These are phyloP conservation scores for Colletotrichum shisoi DNA, from an alignment of 2,329 filamentous ascomycete species.

Conservation along the genomic window DNA sequence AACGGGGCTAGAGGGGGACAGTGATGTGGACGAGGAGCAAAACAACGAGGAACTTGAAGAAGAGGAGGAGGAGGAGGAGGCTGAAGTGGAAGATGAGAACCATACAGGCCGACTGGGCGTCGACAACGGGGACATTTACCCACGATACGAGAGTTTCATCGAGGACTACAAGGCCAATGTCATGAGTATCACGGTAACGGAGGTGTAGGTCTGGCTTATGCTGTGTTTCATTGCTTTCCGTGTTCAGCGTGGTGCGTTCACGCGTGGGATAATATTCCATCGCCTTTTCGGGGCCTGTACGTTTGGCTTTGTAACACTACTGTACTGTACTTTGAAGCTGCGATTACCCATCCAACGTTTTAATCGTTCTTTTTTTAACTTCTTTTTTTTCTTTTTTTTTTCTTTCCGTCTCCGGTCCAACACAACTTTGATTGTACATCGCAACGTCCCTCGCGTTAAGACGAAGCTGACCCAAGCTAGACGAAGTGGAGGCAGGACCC, in stretches of 20 bases:
- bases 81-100: constrained; percentile 3
- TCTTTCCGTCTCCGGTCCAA: no score
- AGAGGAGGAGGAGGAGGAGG: constrained; percentile 10
- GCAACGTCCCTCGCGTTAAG: no score
- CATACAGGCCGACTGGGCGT: constrained; percentile 2
- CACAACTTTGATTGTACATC: neutral
- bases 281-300: neutral
- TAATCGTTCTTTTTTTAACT: no score
- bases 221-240: neutral
- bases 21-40: constrained; percentile 1
- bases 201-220: constrained; percentile 11
- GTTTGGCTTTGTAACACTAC: neutral
- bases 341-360: constrained; percentile 1
- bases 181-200: constrained; percentile 26
- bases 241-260: neutral
- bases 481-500: neutral
- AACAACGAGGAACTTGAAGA: neutral
- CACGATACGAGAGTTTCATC: constrained; percentile 37
- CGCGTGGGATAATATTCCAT: constrained; percentile 1
- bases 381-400: neutral
- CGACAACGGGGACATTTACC: constrained; percentile 19
- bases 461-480: neutral
- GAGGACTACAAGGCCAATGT: constrained; percentile 36
- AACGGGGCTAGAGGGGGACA: constrained; percentile 2
- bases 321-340: neutral